Evolutionary conservation across 1,284 basidiomycete species (phyloP), one percentile per base, ranked within the genome.

Genomic region (Ustilago curta): DNA sequence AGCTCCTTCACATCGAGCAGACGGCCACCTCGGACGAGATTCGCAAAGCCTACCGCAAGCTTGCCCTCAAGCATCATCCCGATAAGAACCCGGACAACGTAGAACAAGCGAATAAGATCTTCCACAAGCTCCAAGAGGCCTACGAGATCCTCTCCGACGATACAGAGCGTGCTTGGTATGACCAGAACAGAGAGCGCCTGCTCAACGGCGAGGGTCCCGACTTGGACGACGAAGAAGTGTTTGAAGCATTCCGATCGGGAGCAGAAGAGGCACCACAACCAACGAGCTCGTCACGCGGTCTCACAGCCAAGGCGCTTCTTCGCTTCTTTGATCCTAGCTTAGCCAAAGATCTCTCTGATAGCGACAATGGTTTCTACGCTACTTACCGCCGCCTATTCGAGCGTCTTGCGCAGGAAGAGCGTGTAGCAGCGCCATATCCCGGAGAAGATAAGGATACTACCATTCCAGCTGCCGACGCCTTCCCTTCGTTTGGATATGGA

Each of bases 101-200:
- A 4, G 93, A 97, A 77, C 92, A 90, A 45, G 91, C 97, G 0
- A 98, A 95, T 0, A 88, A 91, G 79, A 89, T 91, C 23, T 99
- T 99, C 85, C 91, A 94, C 12, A 87, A 90, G 48, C 87, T 99
- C 16, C 95, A 97, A 80, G 93, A 95, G 78, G 96, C 96, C 0
- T 98, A 97, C 83, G 96, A 98, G 88, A 95, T 83, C 18, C 80
- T 83, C 2, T 78, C 70, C 1, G 83, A 84, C 39, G 81, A 80
- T 48, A 74, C 70, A 37, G 95, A 99, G 88, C 88, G 96, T 70
- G 95, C 96, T 44, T 99, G 95, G 93, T 99, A 99, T 85, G 96
- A 99, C 85, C 91, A 91, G n/a, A 95, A 98, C 85, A 90, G 93
- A 48, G 91, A 93, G 35, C 91, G 92, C n/a, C 66, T 85, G 55